Evolutionary conservation across 345 rosid species (phyloP).

Genomic region (Theobroma cacao): DNA sequence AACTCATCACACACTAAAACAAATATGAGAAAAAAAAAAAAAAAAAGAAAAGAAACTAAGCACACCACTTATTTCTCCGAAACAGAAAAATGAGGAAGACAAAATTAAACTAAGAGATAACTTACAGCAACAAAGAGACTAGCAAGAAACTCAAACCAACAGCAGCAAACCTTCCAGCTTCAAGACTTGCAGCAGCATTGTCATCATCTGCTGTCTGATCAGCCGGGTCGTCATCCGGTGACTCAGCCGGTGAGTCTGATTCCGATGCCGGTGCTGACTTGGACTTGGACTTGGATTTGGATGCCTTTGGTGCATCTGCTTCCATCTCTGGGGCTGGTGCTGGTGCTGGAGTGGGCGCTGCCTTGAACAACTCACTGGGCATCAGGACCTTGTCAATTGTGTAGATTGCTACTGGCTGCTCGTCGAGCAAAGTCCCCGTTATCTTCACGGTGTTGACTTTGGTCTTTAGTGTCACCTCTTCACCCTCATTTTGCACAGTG

Average conservation of each 20-base stretch:
- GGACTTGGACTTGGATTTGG: conserved; percentile 31
- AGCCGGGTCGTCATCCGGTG: conserved; percentile 51
- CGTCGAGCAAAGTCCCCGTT: conserved; percentile 64
- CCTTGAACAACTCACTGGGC: conserved; percentile 78
- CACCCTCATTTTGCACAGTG: conserved; percentile 83
- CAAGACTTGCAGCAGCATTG: conserved; percentile 39
- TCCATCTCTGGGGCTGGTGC: conserved; percentile 68
- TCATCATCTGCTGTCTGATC: conserved; percentile 63
- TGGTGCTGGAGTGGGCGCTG: conserved; percentile 62
- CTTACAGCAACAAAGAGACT: conserved; percentile 35
- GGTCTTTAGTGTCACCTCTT: conserved; percentile 68
- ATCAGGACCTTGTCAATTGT: conserved; percentile 64
- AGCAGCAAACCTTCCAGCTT: conserved; percentile 33
- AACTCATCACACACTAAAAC: neutral
- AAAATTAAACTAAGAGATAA: neutral
- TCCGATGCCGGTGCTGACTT: conserved; percentile 31
- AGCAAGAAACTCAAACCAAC: conserved; percentile 42
- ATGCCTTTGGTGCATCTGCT: conserved; percentile 62
- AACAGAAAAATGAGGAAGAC: conserved; percentile 9
- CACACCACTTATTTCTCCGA: conserved; percentile 31
- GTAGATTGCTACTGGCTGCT: conserved; percentile 78
- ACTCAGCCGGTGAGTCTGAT: conserved; percentile 67
- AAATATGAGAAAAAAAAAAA: neutral
- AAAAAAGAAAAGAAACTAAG: neutral
- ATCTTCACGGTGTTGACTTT: conserved; percentile 65